A percentile compares a stretch with the other conserved stretches of the same genome.
These are phyloP conservation scores for Epipyxis sp. DNA, from an alignment of 108 stramenopile genomes.

Conservation along the genomic window DNA sequence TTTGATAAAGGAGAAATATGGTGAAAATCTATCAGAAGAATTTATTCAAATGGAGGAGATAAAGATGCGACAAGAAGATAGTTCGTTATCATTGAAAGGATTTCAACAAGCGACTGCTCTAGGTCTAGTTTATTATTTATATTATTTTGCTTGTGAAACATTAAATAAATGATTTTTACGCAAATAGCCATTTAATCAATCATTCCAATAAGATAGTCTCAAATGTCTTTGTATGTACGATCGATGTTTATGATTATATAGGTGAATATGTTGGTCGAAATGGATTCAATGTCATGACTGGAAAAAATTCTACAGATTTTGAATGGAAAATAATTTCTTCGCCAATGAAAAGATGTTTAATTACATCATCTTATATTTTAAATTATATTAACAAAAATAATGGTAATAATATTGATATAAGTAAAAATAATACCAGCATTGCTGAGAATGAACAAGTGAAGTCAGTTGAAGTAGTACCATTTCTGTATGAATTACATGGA, in stretches of 20 bases:
- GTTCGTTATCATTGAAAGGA: background rate
- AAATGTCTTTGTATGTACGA: background rate
- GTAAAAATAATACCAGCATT: background rate
- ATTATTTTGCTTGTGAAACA: too few relatives aligned
- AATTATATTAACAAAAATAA: too few relatives aligned
- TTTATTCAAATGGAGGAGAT: background rate
- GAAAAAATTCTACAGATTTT: too few relatives aligned
- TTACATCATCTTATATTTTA: too few relatives aligned
- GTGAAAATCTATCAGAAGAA: background rate
- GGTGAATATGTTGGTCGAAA: too few relatives aligned
- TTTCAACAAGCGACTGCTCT: background rate
- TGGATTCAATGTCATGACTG: too few relatives aligned
- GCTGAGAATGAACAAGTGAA: background rate
- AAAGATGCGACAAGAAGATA: background rate
- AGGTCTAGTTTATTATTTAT: too few relatives aligned
- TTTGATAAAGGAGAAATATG: background rate
- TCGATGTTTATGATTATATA: too few relatives aligned
- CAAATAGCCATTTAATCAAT: background rate
- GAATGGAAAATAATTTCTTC: background rate
- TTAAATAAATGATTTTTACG: too few relatives aligned
- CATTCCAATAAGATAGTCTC: background rate
- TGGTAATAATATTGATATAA: too few relatives aligned
- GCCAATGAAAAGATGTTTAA: constrained; percentile 7
- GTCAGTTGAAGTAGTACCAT: background rate
- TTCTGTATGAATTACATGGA: background rate